Base-by-base conservation (phyloP, 139 green algal genomes). In the Chlamydomonas schloesseri region DNA sequence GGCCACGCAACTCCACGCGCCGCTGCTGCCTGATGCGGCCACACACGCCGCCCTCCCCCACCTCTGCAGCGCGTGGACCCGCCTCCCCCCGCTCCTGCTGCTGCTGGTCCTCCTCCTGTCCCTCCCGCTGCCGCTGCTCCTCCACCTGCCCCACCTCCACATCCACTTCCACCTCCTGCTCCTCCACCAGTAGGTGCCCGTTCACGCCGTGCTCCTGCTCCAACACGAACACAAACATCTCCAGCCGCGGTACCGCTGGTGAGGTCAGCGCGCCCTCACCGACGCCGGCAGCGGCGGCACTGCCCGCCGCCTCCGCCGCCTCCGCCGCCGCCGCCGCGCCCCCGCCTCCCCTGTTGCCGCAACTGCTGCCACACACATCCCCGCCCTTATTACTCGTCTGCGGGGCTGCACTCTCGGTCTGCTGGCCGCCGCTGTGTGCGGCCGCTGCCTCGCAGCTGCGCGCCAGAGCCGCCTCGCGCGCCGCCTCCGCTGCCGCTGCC, bases 171-270 rank as follows among this genome's bases (percentile, higher is more conserved):
- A 0, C 46, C 42, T 24, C 78, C 28, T 31, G 64, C 64, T 74
- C 37, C 62, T 9, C 20, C 29, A 84, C 78, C 42, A 84, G 47
- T 64, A 84, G 33, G 46, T 84, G 64, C n/a, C 78, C 78, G 20
- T 84, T 84, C 13, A 84, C 78, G 20, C 77, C 78, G 10, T 47
- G 42, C 42, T 60, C 46, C 78, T 84, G 78, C 9, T 67, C n/a
- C 78, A 84, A 13, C 8, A 67, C 18, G n/a, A 84, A 74, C n/a
- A 84, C 78, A 28, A 47, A 84, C 29, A 84, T 75, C 62, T 74
- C 46, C 78, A 84, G 58, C 6, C 73, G 60, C 24, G 73, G 53
- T 18, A 13, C 6, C 17, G 69, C 15, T 9, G 9, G 10, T 31
- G 53, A 33, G 6, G 31, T 6, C n/a, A 29, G 10, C 64, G 34